Evolutionary conservation across 192 early-diverging fungal species (phyloP).

Genomic region (Podila verticillata): DNA sequence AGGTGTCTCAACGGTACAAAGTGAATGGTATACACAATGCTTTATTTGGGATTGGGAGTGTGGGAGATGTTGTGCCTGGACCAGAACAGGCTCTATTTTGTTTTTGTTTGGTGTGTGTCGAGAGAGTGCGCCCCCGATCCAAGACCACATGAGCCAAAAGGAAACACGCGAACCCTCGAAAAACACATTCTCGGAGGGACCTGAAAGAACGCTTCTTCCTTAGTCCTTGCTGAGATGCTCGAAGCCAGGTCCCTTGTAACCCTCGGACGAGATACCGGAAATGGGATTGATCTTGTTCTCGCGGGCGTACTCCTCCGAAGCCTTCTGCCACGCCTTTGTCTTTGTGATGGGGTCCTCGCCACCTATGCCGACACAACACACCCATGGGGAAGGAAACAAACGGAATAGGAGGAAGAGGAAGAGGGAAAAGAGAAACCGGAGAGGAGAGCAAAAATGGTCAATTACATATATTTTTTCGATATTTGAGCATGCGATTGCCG

Average conservation of each 20-base stretch:
- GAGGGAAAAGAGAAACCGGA: not conserved
- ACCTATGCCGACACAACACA: constrained; percentile 28
- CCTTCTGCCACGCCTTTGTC: constrained; percentile 82
- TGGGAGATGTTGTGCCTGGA: no score
- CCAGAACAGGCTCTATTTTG: no score
- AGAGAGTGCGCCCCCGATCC: no score
- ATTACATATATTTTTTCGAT: no score
- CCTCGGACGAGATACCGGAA: constrained; percentile 76
- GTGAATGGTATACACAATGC: no score
- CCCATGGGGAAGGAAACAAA: not conserved
- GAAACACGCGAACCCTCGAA: not conserved
- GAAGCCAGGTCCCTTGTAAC: constrained; percentile 75
- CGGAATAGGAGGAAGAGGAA: constrained; percentile 4
- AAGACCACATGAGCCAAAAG: no score
- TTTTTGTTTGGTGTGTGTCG: no score
- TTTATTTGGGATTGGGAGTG: no score
- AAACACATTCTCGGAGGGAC: no score
- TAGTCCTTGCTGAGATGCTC: not conserved
- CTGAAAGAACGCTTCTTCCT: not conserved
- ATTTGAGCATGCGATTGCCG: no score
- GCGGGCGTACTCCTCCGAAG: constrained; percentile 69
- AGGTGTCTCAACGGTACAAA: no score
- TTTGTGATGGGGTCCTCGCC: constrained; percentile 67
- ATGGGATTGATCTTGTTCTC: constrained; percentile 76
- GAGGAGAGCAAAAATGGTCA: not conserved